Conservation (phyloP, 2,329 filamentous ascomycete species). For the Ceratocystis papillata region DNA sequence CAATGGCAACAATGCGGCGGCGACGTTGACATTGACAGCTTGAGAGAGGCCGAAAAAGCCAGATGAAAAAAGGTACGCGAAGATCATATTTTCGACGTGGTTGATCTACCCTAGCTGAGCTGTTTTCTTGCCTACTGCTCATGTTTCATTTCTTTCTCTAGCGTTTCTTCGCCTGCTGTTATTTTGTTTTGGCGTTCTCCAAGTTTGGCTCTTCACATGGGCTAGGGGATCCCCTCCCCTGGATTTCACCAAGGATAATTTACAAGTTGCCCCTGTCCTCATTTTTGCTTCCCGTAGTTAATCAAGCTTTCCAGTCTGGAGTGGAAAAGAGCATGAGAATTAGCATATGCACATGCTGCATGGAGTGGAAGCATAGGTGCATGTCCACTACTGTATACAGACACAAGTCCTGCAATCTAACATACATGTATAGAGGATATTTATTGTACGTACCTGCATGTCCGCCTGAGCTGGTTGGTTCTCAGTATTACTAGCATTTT, state of each 20-base stretch:
- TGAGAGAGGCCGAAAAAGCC: background rate
- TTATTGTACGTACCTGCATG: too few species aligned
- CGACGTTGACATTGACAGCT: background rate
- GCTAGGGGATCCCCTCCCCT: background rate
- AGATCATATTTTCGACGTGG: conserved; percentile 5
- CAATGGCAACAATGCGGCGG: background rate
- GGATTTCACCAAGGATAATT: background rate
- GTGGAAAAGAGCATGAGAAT: background rate
- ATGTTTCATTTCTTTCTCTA: conserved; percentile 10
- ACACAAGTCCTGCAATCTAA: background rate
- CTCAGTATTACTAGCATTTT: too few species aligned
- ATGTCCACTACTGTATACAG: background rate
- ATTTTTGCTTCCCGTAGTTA: background rate
- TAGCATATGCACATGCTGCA: background rate
- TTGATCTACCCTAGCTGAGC: background rate
- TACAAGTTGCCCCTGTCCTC: background rate
- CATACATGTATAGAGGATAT: background rate
- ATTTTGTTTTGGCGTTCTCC: conserved; percentile 9
- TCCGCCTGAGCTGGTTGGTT: too few species aligned
- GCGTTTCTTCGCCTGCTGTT: background rate
- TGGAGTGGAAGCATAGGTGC: background rate
- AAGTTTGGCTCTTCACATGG: background rate
- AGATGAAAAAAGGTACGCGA: background rate
- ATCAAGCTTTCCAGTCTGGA: too few species aligned
- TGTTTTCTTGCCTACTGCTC: conserved; percentile 4